Evolutionary conservation across 192 early-diverging fungal genomes (phyloP).

Genomic region (Pecoramyces ruminantium): DNA sequence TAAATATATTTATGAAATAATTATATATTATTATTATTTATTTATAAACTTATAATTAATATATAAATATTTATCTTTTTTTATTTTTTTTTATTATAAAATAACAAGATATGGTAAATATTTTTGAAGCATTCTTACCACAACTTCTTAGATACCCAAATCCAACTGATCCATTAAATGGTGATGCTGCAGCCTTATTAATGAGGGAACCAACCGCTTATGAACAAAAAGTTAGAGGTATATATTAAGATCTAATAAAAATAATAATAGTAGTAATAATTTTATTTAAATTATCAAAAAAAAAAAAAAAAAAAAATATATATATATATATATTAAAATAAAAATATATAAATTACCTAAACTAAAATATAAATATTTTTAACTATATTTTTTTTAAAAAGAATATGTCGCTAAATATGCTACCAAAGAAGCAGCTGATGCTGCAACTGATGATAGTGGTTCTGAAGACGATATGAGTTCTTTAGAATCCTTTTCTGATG

Average conservation of each 20-base stretch:
- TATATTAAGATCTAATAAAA: not conserved
- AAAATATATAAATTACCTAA: too few relatives aligned
- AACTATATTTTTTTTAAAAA: too few relatives aligned
- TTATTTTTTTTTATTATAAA: slow-evolving; percentile 7
- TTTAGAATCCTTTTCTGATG: slow-evolving; percentile 59
- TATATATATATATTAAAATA: too few relatives aligned
- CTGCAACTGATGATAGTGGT: slow-evolving; percentile 42
- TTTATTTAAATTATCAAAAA: too few relatives aligned
- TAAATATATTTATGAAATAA: too few relatives aligned
- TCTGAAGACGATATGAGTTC: slow-evolving; percentile 66
- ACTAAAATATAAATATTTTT: too few relatives aligned
- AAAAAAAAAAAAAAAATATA: too few relatives aligned
- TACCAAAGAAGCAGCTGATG: slow-evolving; percentile 71
- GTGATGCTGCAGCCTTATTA: slow-evolving; percentile 92
- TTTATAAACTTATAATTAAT: too few relatives aligned
- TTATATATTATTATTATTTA: too few relatives aligned
- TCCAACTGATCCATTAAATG: slow-evolving; percentile 97
- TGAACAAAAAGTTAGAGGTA: slow-evolving; percentile 85
- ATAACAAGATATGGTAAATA: slow-evolving; percentile 86
- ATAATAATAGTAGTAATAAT: not conserved
- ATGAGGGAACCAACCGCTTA: slow-evolving; percentile 86
- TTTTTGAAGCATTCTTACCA: slow-evolving; percentile 95
- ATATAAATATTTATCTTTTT: too few relatives aligned
- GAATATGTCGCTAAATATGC: slow-evolving; percentile 71
- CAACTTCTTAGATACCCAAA: slow-evolving; percentile 97